Evolutionary conservation across 495 filamentous ascomycete species (phyloP), one percentile per base, ranked within the genome.

Genomic region (Xylaria venustula): DNA sequence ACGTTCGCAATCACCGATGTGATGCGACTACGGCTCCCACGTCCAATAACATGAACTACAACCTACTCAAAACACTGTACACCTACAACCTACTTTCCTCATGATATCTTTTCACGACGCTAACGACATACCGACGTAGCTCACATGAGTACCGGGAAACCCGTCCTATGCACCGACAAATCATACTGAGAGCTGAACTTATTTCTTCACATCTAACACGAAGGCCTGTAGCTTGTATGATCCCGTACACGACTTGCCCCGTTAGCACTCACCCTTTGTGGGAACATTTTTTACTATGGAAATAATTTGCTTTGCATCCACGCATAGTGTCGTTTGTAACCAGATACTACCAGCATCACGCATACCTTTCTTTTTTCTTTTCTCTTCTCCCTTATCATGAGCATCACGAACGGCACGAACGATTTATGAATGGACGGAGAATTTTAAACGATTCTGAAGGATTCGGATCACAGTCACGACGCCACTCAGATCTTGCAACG

Each of bases 1-100:
- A 25, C 70, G 74, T 14, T 77, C 77, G 15, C 71, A 77, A 58
- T 78, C 77, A 14, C 77, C 79, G 7, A 42, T 73, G 41, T 80
- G 65, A 75, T 51, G 22, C 20, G 44, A 19, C 49, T 36, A n/a
- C 19, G 20, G 26, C 8, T 19, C 34, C 40, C 25, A 26, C 15
- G 8, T 28, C 23, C 25, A 9, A 47, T 17, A 48, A 34, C 25
- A 23, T 55, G 26, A 42, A 57, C 30, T 41, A 48, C n/a, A n/a
- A n/a, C 42, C 15, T 37, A 53, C 58, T 54, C 28, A 20, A 46
- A 22, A 53, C 41, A 23, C 54, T 60, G 54, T 60, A 54, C 41
- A 60, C 55, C 60, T 64, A 64, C 61, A 67, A 61, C 58, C 54
- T 36, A 62, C 61, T 45, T 63, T 37, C n/a, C 32, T 47, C 15